These are phyloP conservation scores for Leptomonas seymouri DNA, from an alignment of 208 protist species.

Conservation along the genomic window DNA sequence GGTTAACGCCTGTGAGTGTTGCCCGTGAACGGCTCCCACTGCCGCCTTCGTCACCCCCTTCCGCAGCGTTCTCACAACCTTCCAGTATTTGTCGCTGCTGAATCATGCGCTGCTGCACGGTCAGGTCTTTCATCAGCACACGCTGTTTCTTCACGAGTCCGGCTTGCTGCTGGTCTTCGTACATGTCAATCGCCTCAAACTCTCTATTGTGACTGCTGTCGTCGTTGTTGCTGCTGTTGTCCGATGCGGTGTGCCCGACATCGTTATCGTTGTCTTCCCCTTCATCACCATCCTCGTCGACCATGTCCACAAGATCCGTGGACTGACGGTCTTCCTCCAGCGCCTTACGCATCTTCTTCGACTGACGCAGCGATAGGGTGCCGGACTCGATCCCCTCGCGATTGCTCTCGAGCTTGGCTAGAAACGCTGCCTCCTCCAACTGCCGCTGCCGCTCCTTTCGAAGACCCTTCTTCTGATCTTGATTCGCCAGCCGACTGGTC, in stretches of 20 bases:
- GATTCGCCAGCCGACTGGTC: constrained; percentile 99
- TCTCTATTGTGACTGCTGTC: not conserved
- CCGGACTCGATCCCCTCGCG: constrained; percentile 97
- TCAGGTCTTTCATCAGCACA: constrained; percentile 65
- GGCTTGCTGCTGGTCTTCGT: constrained; percentile 62
- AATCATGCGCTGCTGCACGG: constrained; percentile 29
- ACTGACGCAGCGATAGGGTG: constrained; percentile 74
- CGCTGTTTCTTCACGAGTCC: constrained; percentile 64
- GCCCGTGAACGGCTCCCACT: constrained; percentile 21
- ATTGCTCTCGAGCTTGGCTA: constrained; percentile 97
- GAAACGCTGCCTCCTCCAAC: constrained; percentile 97
- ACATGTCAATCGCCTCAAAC: constrained; percentile 78
- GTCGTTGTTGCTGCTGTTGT: constrained; percentile 16
- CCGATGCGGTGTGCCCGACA: not conserved
- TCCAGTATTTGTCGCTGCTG: constrained; percentile 26
- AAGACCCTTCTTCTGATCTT: constrained; percentile 99
- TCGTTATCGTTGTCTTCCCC: constrained; percentile 17
- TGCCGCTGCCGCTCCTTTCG: constrained; percentile 98
- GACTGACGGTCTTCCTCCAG: constrained; percentile 68
- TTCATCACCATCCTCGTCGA: constrained; percentile 35
- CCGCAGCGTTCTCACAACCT: constrained; percentile 8
- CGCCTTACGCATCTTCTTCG: constrained; percentile 70
- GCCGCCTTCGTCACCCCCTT: constrained; percentile 18
- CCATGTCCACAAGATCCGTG: constrained; percentile 29
- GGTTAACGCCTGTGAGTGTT: constrained; percentile 34